Evolutionary conservation across 495 filamentous ascomycete species (phyloP), one percentile per base, ranked within the genome.

Genomic region (Tuber brumale): DNA sequence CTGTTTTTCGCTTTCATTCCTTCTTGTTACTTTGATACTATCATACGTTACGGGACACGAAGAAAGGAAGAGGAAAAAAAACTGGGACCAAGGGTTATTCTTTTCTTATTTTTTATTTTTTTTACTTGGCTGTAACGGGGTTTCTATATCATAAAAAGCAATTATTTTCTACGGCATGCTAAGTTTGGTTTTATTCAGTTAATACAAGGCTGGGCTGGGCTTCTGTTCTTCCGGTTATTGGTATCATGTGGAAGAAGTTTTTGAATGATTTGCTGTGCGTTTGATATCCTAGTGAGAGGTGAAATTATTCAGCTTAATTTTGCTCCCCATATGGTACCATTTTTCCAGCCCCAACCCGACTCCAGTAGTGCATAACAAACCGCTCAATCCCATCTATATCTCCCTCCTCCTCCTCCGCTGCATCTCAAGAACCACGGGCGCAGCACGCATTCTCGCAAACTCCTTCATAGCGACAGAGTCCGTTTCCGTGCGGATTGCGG

Each of bases 401-500:
- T 16, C 8, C 51, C 70, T 70, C 37, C n/a, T 70, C 51, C 42
- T 46, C 35, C 72, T 70, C 48, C 72, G 77, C 19, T 73, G 76
- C 76, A 80, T 80, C 57, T 66, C 57, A 9, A 80, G 44, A 46
- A 81, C 41, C 44, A 81, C 73, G 46, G 80, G 80, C 21, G 80
- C 80, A 1, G 72, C 77, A 18, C 81, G 72, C 27, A 76, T 69
- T 69, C 69, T 77, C 31, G 77, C 77, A 10, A 76, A 82, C 23
- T 75, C 75, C 66, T 82, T 73, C 75, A 80, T 80, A 14, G 72
- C 79, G 51, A 75, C 81, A 0, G 76, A 81, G 37, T 61, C 71
- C 4, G 74, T 41, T 80, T 97, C 94, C 27, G 94, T 92, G 83
- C 95, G 91, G 81, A 99, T 97, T 31, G 95, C 94, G 79, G 92